phyloP scores from a whole-genome alignment of 2,329 filamentous ascomycete species.

The Fusarium setosum region DNA sequence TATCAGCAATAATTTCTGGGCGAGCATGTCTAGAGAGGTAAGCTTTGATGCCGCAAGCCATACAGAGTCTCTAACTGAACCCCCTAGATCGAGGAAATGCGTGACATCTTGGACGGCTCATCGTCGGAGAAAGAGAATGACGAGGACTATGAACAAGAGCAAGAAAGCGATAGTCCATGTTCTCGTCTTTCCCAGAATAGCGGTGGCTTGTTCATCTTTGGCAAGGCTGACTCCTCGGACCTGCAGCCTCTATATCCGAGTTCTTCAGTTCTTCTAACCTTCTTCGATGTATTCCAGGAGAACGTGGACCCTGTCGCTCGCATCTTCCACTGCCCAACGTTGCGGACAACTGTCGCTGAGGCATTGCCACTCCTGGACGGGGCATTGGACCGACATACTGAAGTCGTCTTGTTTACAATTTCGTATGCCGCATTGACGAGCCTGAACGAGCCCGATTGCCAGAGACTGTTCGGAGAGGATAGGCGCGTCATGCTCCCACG shows the following conservation, averaged over 20 bases:
- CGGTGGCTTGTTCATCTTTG: not conserved
- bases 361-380: not conserved
- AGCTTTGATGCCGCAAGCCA: not conserved
- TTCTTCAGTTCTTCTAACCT: not conserved
- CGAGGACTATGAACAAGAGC: not conserved
- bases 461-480: not conserved
- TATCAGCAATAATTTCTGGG: constrained; percentile 1
- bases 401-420: constrained; percentile 5
- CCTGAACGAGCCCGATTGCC: not conserved
- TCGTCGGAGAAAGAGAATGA: not conserved
- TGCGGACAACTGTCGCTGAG: not conserved
- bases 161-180: not conserved
- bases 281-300: not conserved
- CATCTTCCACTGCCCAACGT: constrained; percentile 1
- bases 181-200: not conserved
- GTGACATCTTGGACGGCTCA: not conserved
- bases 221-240: not conserved
- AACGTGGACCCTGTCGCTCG: constrained; percentile 1
- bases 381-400: not conserved
- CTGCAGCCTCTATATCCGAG: not conserved
- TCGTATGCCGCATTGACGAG: constrained; percentile 11
- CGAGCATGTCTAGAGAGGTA: not conserved
- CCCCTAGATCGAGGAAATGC: not conserved
- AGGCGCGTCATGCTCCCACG: not conserved
- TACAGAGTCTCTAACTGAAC: not conserved